Evolutionary conservation across 2,329 filamentous ascomycete species (phyloP), one percentile per base, ranked within the genome.

Genomic region (Albophoma yamanashiensis): DNA sequence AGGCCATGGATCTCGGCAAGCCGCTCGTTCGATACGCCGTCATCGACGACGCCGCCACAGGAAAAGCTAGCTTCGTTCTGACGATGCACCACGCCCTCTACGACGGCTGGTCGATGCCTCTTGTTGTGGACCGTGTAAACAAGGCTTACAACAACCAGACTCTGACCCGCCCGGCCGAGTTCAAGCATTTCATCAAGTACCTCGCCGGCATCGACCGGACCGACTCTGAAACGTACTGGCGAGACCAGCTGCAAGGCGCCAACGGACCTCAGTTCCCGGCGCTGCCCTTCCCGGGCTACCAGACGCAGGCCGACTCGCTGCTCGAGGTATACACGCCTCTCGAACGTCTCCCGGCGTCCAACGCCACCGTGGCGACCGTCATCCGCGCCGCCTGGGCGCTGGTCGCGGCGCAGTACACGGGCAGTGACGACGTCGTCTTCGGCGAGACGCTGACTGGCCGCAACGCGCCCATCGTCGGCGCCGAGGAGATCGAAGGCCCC

Each of bases 361-460:
- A 76, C 50, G 76, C 76, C 12, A 85, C 82, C 0, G 72, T 81
- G 3, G 81, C 83, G 0, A 84, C 82, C 0, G 71, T 83, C 2
- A 80, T 86, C 38, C 77, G 82, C n/a, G 81, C 79, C 31, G 83
- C 82, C 0, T 86, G 83, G 82, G 81, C 81, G 0, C 68, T 85
- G 2, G 74, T 84, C 0, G 77, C 81, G 0, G 79, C 81, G 0
- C 73, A 77, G 42, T 84, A 85, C 67, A 78, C 78, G 47, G 78
- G 77, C 14, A 78, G 75, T 36, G 67, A 74, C 25, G 83, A 86
- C 60, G 74, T 85, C 8, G 73, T 85, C 17, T 85, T 85, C 61
- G 83, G 82, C 14, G 81, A 83, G 71, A 85, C 82, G 0, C 72
- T 86, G 4, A 84, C 82, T 0, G 83, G 84, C 2, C 79, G 83